A percentile compares a stretch with the other conserved stretches of the same genome.
Conservation (phyloP, 352 stramenopile genomes). For the Phytophthora ohioensis region DNA sequence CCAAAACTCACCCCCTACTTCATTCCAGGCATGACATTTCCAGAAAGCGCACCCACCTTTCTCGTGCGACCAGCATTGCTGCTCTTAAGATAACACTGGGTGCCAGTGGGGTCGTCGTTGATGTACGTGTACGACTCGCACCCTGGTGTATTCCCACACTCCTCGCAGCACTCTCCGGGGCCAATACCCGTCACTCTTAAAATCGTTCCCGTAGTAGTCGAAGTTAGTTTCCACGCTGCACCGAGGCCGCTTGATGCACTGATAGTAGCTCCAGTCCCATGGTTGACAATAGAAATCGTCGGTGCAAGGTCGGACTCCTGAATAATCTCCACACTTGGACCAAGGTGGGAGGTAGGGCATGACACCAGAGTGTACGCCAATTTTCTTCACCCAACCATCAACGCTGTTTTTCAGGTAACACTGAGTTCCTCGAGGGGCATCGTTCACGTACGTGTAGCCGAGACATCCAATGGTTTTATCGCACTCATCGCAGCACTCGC, state of each 20-base stretch:
- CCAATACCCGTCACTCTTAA: slow-evolving; percentile 33
- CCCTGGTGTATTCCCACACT: slow-evolving; percentile 42
- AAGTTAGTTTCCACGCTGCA: slow-evolving; percentile 48
- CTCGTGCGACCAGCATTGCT: slow-evolving; percentile 21
- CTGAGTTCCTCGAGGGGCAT: slow-evolving; percentile 41
- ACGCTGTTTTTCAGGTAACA: slow-evolving; percentile 54
- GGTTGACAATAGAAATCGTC: slow-evolving; percentile 41
- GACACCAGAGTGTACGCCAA: slow-evolving; percentile 26
- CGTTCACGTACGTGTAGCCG: slow-evolving; percentile 64
- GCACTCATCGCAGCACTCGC: slow-evolving; percentile 41
- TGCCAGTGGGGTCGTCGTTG: slow-evolving; percentile 38
- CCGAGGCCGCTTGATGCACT: slow-evolving; percentile 36
- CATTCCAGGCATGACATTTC: slow-evolving; percentile 23
- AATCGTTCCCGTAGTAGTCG: slow-evolving; percentile 48
- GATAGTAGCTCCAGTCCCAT: slow-evolving; percentile 42
- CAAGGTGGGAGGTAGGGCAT: slow-evolving; percentile 30
- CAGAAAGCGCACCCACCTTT: slow-evolving; percentile 40
- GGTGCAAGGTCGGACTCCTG: slow-evolving; percentile 20
- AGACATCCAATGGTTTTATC: slow-evolving; percentile 43
- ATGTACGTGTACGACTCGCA: slow-evolving; percentile 58
- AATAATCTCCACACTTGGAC: slow-evolving; percentile 27
- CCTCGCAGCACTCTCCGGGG: slow-evolving; percentile 53
- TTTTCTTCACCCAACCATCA: slow-evolving; percentile 33
- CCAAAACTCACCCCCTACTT: not conserved
- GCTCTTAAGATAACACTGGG: slow-evolving; percentile 42